Evolutionary conservation across 164 flowering plant species (phyloP).

Genomic region (Aristolochia contorta): DNA sequence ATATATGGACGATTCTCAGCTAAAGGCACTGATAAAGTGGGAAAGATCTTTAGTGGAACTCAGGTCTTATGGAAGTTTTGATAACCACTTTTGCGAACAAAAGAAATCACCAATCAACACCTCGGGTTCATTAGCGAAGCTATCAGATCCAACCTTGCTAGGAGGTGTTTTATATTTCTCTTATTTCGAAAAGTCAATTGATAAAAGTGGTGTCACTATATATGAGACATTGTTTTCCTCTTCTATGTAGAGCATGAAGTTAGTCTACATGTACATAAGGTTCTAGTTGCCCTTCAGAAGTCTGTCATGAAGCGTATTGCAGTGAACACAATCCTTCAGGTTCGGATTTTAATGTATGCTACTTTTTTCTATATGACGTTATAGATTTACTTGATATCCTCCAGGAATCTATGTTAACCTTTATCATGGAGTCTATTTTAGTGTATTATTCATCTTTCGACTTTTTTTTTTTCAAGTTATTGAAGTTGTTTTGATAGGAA

Average conservation of each 20-base stretch:
- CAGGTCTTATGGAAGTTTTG: conserved; percentile 17
- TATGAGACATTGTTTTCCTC: not conserved
- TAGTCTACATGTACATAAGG: conserved; percentile 36
- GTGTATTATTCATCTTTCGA: not conserved
- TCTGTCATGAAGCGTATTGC: conserved; percentile 56
- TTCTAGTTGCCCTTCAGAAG: conserved; percentile 51
- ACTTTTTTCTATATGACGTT: not conserved
- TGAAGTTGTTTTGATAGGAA: conserved; percentile 10
- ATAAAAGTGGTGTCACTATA: conserved; percentile 1
- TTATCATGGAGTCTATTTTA: not conserved
- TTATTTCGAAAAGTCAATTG: not conserved
- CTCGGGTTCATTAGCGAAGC: not conserved
- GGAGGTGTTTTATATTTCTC: conserved; percentile 5
- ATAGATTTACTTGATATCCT: not conserved
- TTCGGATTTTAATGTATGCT: conserved; percentile 6
- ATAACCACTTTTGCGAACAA: conserved; percentile 1
- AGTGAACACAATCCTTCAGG: conserved; percentile 45
- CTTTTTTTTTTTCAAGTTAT: not conserved
- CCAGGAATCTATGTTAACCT: not conserved
- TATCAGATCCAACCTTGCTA: not conserved
- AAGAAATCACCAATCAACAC: conserved; percentile 11
- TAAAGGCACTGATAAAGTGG: conserved; percentile 64
- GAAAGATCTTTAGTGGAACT: conserved; percentile 65
- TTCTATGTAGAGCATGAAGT: conserved; percentile 14
- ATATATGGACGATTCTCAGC: conserved; percentile 56